phyloP scores from a whole-genome alignment of 1,284 basidiomycete species.

The Moesziomyces sp. region DNA sequence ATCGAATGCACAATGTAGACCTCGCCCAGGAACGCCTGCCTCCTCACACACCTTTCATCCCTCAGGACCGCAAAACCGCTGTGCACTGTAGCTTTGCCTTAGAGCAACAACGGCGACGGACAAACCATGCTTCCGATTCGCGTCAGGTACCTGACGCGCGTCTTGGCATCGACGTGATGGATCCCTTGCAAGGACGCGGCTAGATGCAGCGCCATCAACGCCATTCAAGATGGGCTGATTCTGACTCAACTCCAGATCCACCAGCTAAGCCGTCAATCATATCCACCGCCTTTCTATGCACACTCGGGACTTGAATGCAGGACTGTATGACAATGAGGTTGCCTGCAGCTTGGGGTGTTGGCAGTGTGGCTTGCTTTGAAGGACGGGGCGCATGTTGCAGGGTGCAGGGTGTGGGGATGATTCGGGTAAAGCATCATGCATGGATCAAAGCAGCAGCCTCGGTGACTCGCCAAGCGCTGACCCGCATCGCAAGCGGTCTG shows the following conservation, averaged over 20 bases:
- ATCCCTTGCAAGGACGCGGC: no score
- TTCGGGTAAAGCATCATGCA: conserved; percentile 10
- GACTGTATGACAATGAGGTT: no score
- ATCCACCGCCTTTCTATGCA: background rate
- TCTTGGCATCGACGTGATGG: background rate
- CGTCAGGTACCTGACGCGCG: background rate
- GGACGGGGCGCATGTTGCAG: no score
- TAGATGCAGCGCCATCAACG: no score
- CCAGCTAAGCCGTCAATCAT: background rate
- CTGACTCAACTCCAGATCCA: background rate
- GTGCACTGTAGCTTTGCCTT: no score
- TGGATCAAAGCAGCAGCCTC: conserved; percentile 6
- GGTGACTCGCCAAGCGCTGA: conserved; percentile 3
- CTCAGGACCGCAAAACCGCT: no score
- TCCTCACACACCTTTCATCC: no score
- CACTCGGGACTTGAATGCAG: no score
- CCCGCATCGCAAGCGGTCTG: conserved; percentile 2
- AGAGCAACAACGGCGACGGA: background rate
- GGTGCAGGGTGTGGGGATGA: no score
- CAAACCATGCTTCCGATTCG: background rate
- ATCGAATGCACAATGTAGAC: background rate
- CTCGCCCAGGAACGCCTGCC: no score
- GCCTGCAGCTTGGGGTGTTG: no score
- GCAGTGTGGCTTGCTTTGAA: no score
- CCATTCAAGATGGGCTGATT: conserved; percentile 6